These are phyloP conservation scores for Flagelloscypha sp. DNA, from an alignment of 768 basidiomycete genomes.

Conservation along the genomic window DNA sequence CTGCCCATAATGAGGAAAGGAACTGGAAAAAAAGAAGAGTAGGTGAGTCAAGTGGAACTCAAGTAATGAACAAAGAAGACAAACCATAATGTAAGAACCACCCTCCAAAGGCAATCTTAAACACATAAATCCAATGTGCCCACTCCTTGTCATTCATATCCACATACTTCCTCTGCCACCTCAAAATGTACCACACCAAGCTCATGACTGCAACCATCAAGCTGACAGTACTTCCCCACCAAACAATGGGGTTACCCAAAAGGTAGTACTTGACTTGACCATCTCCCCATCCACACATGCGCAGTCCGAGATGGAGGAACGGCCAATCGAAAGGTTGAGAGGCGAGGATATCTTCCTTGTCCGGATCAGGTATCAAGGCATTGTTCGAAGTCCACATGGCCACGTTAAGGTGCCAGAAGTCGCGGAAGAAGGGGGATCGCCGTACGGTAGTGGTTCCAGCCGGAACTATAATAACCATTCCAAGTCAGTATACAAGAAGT, in stretches of 20 bases:
- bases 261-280: slow-evolving; percentile 86
- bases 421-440: slow-evolving; percentile 85
- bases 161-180: slow-evolving; percentile 80
- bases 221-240: slow-evolving; percentile 76
- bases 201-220: slow-evolving; percentile 46
- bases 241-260: slow-evolving; percentile 84
- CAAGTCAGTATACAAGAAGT: slow-evolving; percentile 1
- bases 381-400: slow-evolving; percentile 99
- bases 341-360: slow-evolving; percentile 97
- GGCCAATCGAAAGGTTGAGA: slow-evolving; percentile 94
- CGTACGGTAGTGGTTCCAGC: slow-evolving; percentile 77
- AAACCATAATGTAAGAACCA: slow-evolving; percentile 88
- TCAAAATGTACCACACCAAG: slow-evolving; percentile 63
- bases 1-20: slow-evolving; percentile 99
- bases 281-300: slow-evolving; percentile 98
- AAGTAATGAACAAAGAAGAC: slow-evolving; percentile 17
- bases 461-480: slow-evolving; percentile 50
- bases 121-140: slow-evolving; percentile 91
- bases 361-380: slow-evolving; percentile 92
- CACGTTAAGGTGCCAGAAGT: slow-evolving; percentile 98
- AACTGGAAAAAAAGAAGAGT: slow-evolving; percentile 34
- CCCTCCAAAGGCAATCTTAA: slow-evolving; percentile 84
- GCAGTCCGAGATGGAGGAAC: slow-evolving; percentile 75
- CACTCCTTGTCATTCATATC: slow-evolving; percentile 92
- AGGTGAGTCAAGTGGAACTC: neutral